Evolutionary conservation across 352 stramenopile species (phyloP).

Genomic region (Halophytophthora batemanensis): DNA sequence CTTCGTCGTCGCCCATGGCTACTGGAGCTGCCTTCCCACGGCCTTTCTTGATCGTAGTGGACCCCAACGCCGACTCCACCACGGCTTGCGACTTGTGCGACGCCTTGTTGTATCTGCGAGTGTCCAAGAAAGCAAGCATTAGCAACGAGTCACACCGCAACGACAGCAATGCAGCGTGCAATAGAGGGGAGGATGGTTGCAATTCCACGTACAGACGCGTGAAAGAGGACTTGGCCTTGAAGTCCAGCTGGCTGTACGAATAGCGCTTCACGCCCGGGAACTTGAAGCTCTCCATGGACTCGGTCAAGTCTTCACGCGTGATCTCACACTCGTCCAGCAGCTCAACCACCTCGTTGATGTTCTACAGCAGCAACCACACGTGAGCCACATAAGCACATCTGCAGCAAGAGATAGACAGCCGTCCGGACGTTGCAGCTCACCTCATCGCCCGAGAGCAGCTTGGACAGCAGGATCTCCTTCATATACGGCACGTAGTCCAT

Average conservation of each 20-base stretch:
- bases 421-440: conserved; percentile 27
- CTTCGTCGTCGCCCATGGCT: conserved; percentile 36
- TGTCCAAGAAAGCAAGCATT: conserved; percentile 1
- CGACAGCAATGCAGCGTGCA: neutral
- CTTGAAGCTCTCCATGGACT: conserved; percentile 94
- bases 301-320: conserved; percentile 95
- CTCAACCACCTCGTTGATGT: conserved; percentile 89
- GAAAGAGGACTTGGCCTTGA: conserved; percentile 92
- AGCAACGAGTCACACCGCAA: conserved; percentile 2
- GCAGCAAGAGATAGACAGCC: too few relatives aligned
- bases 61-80: conserved; percentile 73
- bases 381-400: neutral
- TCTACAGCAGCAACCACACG: conserved; percentile 25
- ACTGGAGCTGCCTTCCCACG: conserved; percentile 41
- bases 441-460: conserved; percentile 71
- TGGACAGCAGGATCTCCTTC: conserved; percentile 86
- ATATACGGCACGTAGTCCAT: conserved; percentile 88
- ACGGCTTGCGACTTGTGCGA: conserved; percentile 94
- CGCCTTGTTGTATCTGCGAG: conserved; percentile 88
- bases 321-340: conserved; percentile 97
- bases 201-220: conserved; percentile 72
- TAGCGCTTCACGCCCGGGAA: conserved; percentile 74
- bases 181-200: neutral
- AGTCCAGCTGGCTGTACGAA: conserved; percentile 75
- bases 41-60: conserved; percentile 74